These are phyloP conservation scores for Pinus albicaulis DNA, from an alignment of 75 land plant genomes.

Conservation along the genomic window DNA sequence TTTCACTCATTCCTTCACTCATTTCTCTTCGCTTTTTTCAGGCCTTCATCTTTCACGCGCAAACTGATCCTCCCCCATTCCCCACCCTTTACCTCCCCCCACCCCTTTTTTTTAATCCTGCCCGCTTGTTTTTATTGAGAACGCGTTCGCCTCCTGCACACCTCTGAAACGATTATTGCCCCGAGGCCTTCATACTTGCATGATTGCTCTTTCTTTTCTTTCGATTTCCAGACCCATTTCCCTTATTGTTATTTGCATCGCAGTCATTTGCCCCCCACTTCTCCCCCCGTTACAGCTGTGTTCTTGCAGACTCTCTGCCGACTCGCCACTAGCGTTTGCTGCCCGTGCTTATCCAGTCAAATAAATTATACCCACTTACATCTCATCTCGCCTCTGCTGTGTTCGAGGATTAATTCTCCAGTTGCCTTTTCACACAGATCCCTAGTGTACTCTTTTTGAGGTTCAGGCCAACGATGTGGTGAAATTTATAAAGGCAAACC, in stretches of 20 bases:
- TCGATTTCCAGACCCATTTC: constrained; percentile 3
- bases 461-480: background rate
- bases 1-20: constrained; percentile 8
- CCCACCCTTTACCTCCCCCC: background rate
- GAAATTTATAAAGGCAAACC: background rate
- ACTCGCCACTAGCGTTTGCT: background rate
- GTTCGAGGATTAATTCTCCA: background rate
- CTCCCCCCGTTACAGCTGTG: constrained; percentile 3
- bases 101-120: background rate
- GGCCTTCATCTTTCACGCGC: constrained; percentile 7
- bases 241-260: background rate
- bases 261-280: constrained; percentile 11
- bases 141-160: background rate
- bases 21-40: constrained; percentile 6
- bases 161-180: background rate
- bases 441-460: background rate
- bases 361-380: background rate
- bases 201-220: background rate
- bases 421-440: constrained; percentile 8
- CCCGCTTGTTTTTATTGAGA: background rate
- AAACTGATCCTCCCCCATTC: background rate
- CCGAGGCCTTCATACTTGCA: background rate
- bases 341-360: background rate
- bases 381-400: background rate
- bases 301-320: background rate